Evolutionary conservation across 148 eudicot genomes (phyloP).

Genomic region (Amaranthus palmeri): DNA sequence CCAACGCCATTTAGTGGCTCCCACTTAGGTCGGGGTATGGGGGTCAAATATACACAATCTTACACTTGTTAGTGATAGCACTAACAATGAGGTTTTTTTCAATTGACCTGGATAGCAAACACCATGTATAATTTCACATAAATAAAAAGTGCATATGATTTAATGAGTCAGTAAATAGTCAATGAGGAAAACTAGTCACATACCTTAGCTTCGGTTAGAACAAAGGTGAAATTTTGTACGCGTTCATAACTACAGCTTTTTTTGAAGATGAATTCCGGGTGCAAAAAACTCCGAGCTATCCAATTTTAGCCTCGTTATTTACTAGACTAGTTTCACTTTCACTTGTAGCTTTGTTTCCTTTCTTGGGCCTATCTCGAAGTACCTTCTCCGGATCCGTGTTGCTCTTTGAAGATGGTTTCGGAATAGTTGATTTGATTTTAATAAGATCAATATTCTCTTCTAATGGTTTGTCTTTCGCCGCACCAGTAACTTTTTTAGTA

Average conservation of each 20-base stretch:
- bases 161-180: too few relatives aligned
- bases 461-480: constrained; percentile 26
- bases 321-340: constrained; percentile 45
- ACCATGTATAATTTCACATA: too few relatives aligned
- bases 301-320: constrained; percentile 66
- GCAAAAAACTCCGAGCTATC: constrained; percentile 23
- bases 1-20: not conserved
- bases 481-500: constrained; percentile 27
- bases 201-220: constrained; percentile 14
- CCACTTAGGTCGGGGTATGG: not conserved
- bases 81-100: not conserved
- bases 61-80: not conserved
- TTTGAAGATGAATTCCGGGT: not conserved
- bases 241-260: not conserved
- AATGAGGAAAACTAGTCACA: not conserved
- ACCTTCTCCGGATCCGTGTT: constrained; percentile 37
- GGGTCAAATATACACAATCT: not conserved
- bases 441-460: constrained; percentile 28
- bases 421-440: constrained; percentile 15
- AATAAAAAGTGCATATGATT: too few relatives aligned
- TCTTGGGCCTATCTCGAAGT: constrained; percentile 38
- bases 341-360: constrained; percentile 34
- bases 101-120: too few relatives aligned
- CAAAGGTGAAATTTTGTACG: constrained; percentile 13
- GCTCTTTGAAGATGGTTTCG: constrained; percentile 25